Percentiles rank a stretch among this genome's conserved stretches.
Evolutionary conservation across 1,284 basidiomycete genomes (phyloP).

Genomic region (Fomes fomentarius): DNA sequence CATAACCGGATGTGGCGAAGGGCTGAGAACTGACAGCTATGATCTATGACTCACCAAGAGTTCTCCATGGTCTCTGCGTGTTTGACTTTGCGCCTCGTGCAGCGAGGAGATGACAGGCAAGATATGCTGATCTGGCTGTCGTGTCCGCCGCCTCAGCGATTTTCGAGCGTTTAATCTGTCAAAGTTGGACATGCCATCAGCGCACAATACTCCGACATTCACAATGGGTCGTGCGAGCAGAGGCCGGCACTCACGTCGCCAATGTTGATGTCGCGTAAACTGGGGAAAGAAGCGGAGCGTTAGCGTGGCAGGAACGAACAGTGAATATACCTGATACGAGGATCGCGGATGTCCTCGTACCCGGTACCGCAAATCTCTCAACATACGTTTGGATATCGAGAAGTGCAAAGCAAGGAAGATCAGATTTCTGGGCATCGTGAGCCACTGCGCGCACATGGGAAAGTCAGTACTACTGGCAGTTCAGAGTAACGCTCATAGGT

Average conservation of each 20-base stretch:
- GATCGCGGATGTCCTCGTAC: no score
- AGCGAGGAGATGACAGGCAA: constrained; percentile 20
- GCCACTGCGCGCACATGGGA: constrained; percentile 43
- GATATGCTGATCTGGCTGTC: constrained; percentile 18
- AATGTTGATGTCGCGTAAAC: constrained; percentile 36
- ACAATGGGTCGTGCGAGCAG: constrained; percentile 27
- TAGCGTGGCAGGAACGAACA: no score
- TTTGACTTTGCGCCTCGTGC: constrained; percentile 19
- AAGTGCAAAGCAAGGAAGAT: constrained; percentile 56
- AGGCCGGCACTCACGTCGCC: constrained; percentile 46
- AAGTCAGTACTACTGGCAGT: background rate
- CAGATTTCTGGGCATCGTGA: constrained; percentile 49
- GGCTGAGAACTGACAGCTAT: background rate
- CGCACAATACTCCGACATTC: background rate
- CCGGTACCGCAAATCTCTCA: background rate
- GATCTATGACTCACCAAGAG: background rate
- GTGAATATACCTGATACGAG: no score
- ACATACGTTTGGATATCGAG: constrained; percentile 49
- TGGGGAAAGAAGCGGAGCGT: background rate
- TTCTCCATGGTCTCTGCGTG: constrained; percentile 7
- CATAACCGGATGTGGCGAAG: background rate
- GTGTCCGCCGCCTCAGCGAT: constrained; percentile 19
- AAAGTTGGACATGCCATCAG: background rate
- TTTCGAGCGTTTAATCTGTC: constrained; percentile 27
- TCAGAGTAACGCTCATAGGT: background rate